Evolutionary conservation across 176 grass and related monocot genomes (phyloP), one percentile per base, ranked within the genome.

Genomic region (Triticum urartu): DNA sequence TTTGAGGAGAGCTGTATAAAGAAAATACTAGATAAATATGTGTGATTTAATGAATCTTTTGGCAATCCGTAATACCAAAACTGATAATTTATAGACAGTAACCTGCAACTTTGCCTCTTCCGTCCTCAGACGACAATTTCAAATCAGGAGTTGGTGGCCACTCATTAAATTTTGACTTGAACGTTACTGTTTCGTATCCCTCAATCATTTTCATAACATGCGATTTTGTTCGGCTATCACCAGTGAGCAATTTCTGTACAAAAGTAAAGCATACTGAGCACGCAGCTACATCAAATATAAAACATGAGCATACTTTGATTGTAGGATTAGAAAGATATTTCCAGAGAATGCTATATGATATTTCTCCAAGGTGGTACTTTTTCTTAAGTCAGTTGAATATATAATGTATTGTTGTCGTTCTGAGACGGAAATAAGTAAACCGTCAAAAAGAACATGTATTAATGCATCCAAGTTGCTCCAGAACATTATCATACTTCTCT

Each of bases 91-190:
- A 15, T 38, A 76, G 48, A 42, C 59, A 86, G 11, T 72, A 77
- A 99, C 97, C 94, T 96, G 97, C 94, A 90, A 99, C 94, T 93
- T 99, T 99, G 82, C 97, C 94, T 88, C 97, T 94, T 77, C 97
- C 91, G 82, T 99, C 97, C 87, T 93, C 94, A 59, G 94, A 89
- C 21, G 89, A 94, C 58, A 94, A 81, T 89, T 91, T 91, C 76
- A 99, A 85, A 28, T 99, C 94, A 90, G 92, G 88, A 64, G 90
- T 92, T 32, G 91, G 80, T 85, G 97, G 77, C 97, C 97, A 99
- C 78, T 91, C 87, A 22, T 84, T 86, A 86, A 99, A 99, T 69
- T 93, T 96, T 86, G 97, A 94, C 79, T 93, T 95, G 67, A 96
- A 99, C 70, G 80, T 85, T 65, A 94, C 83, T 47, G 90, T 92